These are phyloP conservation scores for Diversispora eburnea DNA, from an alignment of 192 early-diverging fungal genomes.

Conservation along the genomic window DNA sequence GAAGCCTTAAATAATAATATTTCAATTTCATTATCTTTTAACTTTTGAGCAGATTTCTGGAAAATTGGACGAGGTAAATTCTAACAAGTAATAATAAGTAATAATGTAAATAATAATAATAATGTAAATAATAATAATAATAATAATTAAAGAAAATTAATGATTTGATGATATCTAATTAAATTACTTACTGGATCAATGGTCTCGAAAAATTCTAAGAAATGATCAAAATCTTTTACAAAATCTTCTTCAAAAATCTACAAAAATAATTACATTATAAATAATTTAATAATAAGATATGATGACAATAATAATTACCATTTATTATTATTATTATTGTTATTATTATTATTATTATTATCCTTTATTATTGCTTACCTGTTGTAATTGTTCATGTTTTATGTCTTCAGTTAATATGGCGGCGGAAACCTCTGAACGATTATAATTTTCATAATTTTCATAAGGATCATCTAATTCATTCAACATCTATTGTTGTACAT, in stretches of 20 bases:
- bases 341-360: too few relatives aligned
- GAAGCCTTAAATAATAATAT: background rate
- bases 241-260: slow-evolving; percentile 19
- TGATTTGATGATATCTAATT: background rate
- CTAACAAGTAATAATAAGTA: too few relatives aligned
- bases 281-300: background rate
- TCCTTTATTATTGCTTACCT: background rate
- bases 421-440: slow-evolving; percentile 11
- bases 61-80: too few relatives aligned
- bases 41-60: too few relatives aligned
- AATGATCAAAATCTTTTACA: background rate
- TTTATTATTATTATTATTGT: background rate
- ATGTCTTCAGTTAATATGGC: slow-evolving; percentile 3
- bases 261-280: background rate
- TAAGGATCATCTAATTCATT: background rate
- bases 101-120: too few relatives aligned
- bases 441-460: slow-evolving; percentile 6
- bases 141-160: too few relatives aligned
- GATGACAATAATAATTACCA: background rate
- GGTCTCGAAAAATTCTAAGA: slow-evolving; percentile 8
- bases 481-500: background rate
- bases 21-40: too few relatives aligned
- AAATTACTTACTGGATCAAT: background rate
- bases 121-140: too few relatives aligned
- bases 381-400: slow-evolving; percentile 9